Conservation (phyloP, 2,329 filamentous ascomycete genomes). For the Beauveria australis region DNA sequence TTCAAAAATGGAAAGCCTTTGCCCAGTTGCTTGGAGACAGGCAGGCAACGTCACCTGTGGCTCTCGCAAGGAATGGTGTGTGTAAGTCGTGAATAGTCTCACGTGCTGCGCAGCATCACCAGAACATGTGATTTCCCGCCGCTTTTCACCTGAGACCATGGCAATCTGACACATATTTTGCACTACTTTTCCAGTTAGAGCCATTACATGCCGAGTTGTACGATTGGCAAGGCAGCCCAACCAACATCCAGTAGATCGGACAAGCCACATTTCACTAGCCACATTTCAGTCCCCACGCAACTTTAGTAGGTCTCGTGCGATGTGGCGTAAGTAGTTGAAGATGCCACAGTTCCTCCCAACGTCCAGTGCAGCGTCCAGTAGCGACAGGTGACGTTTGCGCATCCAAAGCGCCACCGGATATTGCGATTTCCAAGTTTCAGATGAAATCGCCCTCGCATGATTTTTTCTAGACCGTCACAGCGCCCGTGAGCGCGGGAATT, state of each 20-base stretch:
- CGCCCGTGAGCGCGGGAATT: slow-evolving; percentile 7
- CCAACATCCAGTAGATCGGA: no score
- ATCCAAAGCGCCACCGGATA: not conserved
- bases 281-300: not conserved
- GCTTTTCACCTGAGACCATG: not conserved
- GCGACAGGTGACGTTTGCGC: not conserved
- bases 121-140: slow-evolving; percentile 4
- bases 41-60: not conserved
- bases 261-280: not conserved
- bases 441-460: not conserved
- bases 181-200: not conserved
- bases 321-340: slow-evolving; percentile 7
- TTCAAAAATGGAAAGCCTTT: not conserved
- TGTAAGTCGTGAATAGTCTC: slow-evolving; percentile 3
- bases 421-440: not conserved
- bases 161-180: not conserved
- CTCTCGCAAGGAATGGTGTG: not conserved
- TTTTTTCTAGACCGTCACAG: not conserved
- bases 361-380: not conserved
- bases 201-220: not conserved
- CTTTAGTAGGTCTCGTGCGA: slow-evolving; percentile 1
- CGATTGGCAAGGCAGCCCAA: no score
- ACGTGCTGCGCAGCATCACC: not conserved
- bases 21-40: not conserved
- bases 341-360: slow-evolving; percentile 1